Base-by-base conservation (phyloP, 768 basidiomycete genomes). In the Tulasnella sp. region DNA sequence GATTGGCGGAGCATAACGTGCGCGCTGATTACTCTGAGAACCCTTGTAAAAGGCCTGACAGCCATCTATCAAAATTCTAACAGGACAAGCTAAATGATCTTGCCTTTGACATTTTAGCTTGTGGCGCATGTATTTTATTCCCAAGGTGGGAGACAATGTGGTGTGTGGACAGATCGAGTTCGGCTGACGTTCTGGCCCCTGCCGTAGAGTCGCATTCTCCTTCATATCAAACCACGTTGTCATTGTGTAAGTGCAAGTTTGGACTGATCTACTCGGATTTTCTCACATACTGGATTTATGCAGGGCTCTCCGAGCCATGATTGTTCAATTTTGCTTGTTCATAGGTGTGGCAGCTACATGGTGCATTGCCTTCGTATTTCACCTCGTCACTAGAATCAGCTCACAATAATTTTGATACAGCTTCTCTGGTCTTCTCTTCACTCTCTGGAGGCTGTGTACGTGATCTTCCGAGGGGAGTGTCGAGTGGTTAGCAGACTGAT, bases 61-160 rank as follows among this genome's bases (percentile, higher is more conserved):
- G 1, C 31, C 27, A 34, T 31, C n/a, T 12, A 14, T 27, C 2
- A 9, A 3, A 14, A 68, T 18, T 19, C 24, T 38, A 24, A 27
- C 46, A 81, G 80, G 58, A 76, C 31, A 81, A 80, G 34, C 79
- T 80, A 0, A 93, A 93, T 5, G 88, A 88, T 39, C 84, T 93
- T 82, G 92, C 93, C 0, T 96, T 97, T 82, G 95, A 97, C 82
- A 88, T 96, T 40, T 88, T 97, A 75, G 88, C 95, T 3, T 95
- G 93, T 83, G 93, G 92, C 10, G 94, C 92, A 3, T 96, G 94
- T 82, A 91, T 96, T 75, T 88, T 97, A 34, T 92, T 96, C 83
- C 95, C 95, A 31, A 89, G 95, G 91, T 92, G 82, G 39, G 85
- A 82, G 77, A 21, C 31, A 44, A 56, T 62, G 10, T 77, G 40